Percentiles rank a stretch among this genome's conserved stretches.
These are phyloP conservation scores for Quercus lobata DNA, from an alignment of 331 rosid species.

Conservation along the genomic window DNA sequence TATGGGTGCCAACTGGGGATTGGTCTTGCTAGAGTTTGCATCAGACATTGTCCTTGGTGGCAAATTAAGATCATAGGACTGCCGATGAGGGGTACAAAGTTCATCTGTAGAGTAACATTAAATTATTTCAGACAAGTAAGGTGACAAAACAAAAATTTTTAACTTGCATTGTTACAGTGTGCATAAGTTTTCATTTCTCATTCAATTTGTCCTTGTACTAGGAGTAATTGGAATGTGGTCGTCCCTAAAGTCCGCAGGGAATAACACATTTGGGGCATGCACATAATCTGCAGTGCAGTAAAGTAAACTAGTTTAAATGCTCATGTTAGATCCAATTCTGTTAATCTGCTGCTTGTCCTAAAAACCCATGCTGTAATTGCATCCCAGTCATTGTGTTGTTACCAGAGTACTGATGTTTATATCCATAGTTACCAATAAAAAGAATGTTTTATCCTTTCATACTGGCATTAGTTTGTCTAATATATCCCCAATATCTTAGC, in stretches of 20 bases:
- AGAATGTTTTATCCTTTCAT: no score
- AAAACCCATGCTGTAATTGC: no score
- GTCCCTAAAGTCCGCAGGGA: background rate
- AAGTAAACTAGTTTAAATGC: background rate
- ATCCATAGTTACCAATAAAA: no score
- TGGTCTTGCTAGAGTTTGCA: conserved; percentile 22
- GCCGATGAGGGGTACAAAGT: conserved; percentile 1
- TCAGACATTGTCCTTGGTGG: conserved; percentile 28
- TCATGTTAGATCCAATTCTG: background rate
- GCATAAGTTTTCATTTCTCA: background rate
- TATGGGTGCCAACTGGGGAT: conserved; percentile 43
- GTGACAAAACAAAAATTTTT: conserved; percentile 7
- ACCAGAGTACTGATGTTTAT: no score
- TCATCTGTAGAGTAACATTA: conserved; percentile 25
- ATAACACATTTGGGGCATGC: background rate
- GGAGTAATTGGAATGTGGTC: background rate
- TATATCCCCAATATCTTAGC: background rate
- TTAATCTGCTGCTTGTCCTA: background rate
- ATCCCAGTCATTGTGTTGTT: no score
- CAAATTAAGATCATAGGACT: conserved; percentile 33
- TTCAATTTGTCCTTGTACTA: background rate
- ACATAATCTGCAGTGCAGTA: background rate
- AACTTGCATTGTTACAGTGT: background rate
- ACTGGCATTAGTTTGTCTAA: background rate
- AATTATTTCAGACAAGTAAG: conserved; percentile 19